Conservation (phyloP, 192 early-diverging fungal species). For the Backusella psychrophila region DNA sequence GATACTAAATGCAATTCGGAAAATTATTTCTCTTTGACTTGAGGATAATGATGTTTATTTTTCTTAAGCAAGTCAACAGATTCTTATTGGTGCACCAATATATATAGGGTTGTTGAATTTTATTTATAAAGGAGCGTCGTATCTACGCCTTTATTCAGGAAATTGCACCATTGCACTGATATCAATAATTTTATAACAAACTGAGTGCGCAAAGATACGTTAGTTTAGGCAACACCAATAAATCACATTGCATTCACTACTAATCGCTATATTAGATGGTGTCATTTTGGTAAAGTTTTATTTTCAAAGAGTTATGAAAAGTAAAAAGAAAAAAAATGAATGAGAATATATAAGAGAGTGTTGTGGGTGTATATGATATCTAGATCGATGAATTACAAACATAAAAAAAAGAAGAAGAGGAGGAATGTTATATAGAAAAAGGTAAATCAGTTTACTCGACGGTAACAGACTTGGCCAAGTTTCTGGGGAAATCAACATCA, state of each 20-base stretch:
- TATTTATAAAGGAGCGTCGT: background rate
- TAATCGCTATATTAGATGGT: background rate
- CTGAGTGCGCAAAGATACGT: background rate
- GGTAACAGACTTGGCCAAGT: slow-evolving; percentile 69
- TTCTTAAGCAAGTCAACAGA: background rate
- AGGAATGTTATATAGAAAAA: background rate
- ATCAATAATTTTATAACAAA: background rate
- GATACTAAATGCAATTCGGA: background rate
- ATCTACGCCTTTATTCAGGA: background rate
- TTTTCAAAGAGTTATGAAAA: background rate
- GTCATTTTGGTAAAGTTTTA: slow-evolving; percentile 3
- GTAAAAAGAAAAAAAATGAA: background rate
- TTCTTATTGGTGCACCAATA: background rate
- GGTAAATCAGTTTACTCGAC: slow-evolving; percentile 18
- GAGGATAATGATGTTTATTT: background rate
- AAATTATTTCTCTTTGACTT: background rate
- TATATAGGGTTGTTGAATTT: background rate
- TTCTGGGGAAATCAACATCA: slow-evolving; percentile 94
- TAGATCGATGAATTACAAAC: slow-evolving; percentile 5
- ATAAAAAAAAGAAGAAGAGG: background rate
- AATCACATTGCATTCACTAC: background rate
- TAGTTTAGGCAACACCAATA: background rate
- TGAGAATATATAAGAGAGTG: slow-evolving; percentile 5
- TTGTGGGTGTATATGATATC: background rate
- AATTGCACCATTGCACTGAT: background rate